Base-by-base conservation (phyloP, 2,329 filamentous ascomycete genomes). In the Xylaria sp. region DNA sequence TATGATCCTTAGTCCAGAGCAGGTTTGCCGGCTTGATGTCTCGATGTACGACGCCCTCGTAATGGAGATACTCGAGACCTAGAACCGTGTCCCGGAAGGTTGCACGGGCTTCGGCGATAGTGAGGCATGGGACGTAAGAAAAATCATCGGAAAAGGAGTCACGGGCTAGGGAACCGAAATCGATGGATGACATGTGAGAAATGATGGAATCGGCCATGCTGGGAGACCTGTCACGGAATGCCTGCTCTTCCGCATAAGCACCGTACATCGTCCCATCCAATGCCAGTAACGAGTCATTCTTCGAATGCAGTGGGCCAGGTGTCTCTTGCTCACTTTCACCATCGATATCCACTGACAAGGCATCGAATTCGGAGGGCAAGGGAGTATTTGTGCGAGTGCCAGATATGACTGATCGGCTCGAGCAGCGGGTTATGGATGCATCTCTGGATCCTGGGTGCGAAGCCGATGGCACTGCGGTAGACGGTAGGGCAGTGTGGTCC, bases 71-170 rank as follows among this genome's bases (percentile, higher is more conserved):
- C 75, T 99, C 94, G 19, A 99, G 80, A 3, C 95, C 95, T 38
- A 98, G 83, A 2, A 99, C 89, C 0, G 94, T 97, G 75, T 99
- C 95, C 67, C 94, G 86, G 77, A 99, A 98, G 0, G 92, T 91
- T 38, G 87, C 88, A 31, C 94, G 89, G 14, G 94, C 91, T 74
- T 94, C 88, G 25, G 90, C 86, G 37, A 97, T 84, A 0, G 94
- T 96, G 78, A 99, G 91, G 78, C 94, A 93, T 15, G 95, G 95
- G 15, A 98, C 94, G 72, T 95, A 97, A 37, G 91, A 92, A 76
- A 92, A 92, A 74, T 98, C 94, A 70, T 97, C 92, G 37, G 92
- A 90, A 63, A 92, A 88, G 1, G 87, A 82, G 65, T 90, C 87
- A 65, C 91, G 87, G 12, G 81, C 77, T 45, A 81, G 82, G 8